A percentile compares a stretch with the other conserved stretches of the same genome.
Conservation (phyloP, 148 eudicot genomes). For the Chenopodium suecicum region DNA sequence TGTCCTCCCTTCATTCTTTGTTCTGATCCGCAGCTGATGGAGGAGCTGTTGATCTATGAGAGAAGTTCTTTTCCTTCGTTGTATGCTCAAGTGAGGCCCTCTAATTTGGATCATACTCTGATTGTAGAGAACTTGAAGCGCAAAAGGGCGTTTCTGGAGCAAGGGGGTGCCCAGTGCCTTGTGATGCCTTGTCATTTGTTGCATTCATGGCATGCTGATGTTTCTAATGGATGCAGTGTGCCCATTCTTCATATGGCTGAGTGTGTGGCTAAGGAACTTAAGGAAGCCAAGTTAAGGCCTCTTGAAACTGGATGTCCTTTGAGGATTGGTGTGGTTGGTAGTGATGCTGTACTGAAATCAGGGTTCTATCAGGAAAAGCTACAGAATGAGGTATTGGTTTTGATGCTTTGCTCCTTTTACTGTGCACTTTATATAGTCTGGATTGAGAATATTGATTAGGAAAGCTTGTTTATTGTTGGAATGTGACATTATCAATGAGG, state of each 20-base stretch:
- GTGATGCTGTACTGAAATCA: slow-evolving; percentile 40
- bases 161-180: slow-evolving; percentile 69
- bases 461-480: background rate
- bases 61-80: slow-evolving; percentile 34
- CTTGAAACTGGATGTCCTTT: slow-evolving; percentile 64
- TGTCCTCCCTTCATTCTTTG: slow-evolving; percentile 60
- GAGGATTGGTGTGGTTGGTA: slow-evolving; percentile 63
- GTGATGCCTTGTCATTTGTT: slow-evolving; percentile 76
- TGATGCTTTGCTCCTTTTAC: background rate
- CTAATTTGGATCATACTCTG: slow-evolving; percentile 30
- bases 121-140: slow-evolving; percentile 45
- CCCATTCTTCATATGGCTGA: slow-evolving; percentile 77
- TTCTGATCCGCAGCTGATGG: slow-evolving; percentile 49
- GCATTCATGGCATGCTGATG: slow-evolving; percentile 65
- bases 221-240: slow-evolving; percentile 52
- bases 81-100: slow-evolving; percentile 17
- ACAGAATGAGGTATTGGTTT: slow-evolving; percentile 57
- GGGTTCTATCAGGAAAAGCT: slow-evolving; percentile 67
- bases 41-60: slow-evolving; percentile 40
- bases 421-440: background rate
- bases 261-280: slow-evolving; percentile 78
- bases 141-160: slow-evolving; percentile 60
- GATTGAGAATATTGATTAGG: background rate
- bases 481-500: background rate
- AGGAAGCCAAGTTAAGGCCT: slow-evolving; percentile 70